These are phyloP conservation scores for Cinnamomum chago DNA, from an alignment of 164 flowering plant species.

Conservation along the genomic window DNA sequence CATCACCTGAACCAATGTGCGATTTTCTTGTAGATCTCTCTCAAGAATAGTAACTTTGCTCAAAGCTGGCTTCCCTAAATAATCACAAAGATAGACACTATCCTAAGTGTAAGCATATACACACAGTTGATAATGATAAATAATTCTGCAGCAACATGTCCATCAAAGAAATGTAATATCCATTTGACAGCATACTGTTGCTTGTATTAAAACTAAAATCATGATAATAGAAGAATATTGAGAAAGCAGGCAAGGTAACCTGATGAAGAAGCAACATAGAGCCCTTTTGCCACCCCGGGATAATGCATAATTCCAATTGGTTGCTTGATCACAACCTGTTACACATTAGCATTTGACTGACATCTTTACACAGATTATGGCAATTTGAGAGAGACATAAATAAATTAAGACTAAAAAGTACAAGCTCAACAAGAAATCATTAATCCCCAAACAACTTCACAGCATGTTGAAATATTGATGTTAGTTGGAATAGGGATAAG, in stretches of 20 bases:
- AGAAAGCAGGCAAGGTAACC: slow-evolving; percentile 34
- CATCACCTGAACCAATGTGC: slow-evolving; percentile 62
- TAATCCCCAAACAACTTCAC: not conserved
- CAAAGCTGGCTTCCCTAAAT: slow-evolving; percentile 67
- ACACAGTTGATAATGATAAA: not conserved
- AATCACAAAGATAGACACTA: slow-evolving; percentile 4
- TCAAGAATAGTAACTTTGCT: slow-evolving; percentile 70
- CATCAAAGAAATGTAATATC: not conserved
- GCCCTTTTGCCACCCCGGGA: slow-evolving; percentile 90
- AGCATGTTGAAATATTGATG: not conserved
- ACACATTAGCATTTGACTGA: slow-evolving; percentile 2
- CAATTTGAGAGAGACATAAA: not conserved
- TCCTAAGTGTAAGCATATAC: not conserved
- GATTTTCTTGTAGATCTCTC: slow-evolving; percentile 43
- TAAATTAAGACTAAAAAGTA: not conserved
- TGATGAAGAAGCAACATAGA: slow-evolving; percentile 81
- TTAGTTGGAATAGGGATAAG: not conserved
- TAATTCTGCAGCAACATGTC: not conserved
- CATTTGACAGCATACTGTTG: not conserved
- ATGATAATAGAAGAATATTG: not conserved
- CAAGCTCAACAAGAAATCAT: not conserved
- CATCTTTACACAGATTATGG: not conserved
- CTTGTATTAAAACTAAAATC: not conserved
- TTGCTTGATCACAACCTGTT: slow-evolving; percentile 61
- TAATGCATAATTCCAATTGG: slow-evolving; percentile 73